Evolutionary conservation across 129 eudicot species (phyloP).

Genomic region (Lactuca sativa): DNA sequence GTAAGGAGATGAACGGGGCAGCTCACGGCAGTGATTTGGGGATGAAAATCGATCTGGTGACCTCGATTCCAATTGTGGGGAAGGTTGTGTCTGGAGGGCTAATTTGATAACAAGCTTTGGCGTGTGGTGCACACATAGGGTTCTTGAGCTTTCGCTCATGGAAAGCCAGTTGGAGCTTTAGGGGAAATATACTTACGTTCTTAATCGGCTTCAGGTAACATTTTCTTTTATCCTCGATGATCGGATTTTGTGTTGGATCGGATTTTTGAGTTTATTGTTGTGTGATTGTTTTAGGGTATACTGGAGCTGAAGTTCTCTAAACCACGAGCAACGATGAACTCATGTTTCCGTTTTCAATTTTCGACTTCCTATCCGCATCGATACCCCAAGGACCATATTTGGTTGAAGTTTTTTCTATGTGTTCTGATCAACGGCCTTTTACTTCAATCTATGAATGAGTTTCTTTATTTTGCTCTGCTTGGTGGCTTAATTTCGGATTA

Average conservation of each 20-base stretch:
- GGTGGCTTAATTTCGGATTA: no score
- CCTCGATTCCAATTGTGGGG: conserved; percentile 89
- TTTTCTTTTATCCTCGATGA: no score
- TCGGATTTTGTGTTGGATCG: no score
- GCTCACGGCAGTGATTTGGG: conserved; percentile 43
- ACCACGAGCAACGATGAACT: conserved; percentile 60
- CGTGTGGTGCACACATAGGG: conserved; percentile 85
- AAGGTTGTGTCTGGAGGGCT: conserved; percentile 19
- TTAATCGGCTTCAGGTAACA: no score
- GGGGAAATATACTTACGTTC: no score
- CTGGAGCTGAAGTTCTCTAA: conserved; percentile 70
- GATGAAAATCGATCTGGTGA: conserved; percentile 39
- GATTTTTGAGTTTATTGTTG: no score
- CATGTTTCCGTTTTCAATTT: conserved; percentile 87
- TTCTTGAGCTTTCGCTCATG: conserved; percentile 89
- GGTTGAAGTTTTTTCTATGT: no score
- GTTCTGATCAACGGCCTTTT: no score
- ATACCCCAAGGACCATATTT: no score
- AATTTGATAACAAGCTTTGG: conserved; percentile 91
- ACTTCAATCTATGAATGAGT: no score
- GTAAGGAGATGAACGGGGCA: conserved; percentile 47
- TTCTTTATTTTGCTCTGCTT: no score
- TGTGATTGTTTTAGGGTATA: conserved; percentile 49
- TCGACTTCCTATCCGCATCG: conserved; percentile 32
- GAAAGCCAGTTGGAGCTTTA: conserved; percentile 93